A percentile compares a stretch with the other conserved stretches of the same genome.
phyloP scores from a whole-genome alignment of 306 rosid genomes.

The Pterocarpus santalinus region DNA sequence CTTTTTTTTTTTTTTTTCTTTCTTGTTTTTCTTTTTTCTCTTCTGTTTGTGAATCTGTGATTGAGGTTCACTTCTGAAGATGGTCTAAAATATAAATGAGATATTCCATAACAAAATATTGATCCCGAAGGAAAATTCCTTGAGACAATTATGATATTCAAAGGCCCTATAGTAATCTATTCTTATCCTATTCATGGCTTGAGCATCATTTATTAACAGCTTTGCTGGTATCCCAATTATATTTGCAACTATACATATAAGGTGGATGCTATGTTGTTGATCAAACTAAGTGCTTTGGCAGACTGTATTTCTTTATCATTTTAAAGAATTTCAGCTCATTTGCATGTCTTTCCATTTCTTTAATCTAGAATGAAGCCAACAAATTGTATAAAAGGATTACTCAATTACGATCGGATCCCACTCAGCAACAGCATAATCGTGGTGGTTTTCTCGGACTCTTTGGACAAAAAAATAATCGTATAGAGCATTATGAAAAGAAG shows the following conservation, averaged over 20 bases:
- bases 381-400: slow-evolving; percentile 56
- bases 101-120: too few species aligned
- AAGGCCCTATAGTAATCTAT: background rate
- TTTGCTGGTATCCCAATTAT: slow-evolving; percentile 28
- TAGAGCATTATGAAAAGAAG: slow-evolving; percentile 71
- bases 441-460: slow-evolving; percentile 65
- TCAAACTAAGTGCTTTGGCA: slow-evolving; percentile 4
- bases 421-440: slow-evolving; percentile 44
- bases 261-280: slow-evolving; percentile 40
- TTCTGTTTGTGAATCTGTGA: too few species aligned
- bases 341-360: slow-evolving; percentile 42
- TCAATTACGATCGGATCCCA: slow-evolving; percentile 62
- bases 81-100: too few species aligned
- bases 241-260: slow-evolving; percentile 27
- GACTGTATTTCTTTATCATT: slow-evolving; percentile 17
- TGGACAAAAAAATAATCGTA: slow-evolving; percentile 59
- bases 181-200: slow-evolving; percentile 1
- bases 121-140: background rate
- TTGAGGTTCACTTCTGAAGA: too few species aligned
- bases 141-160: slow-evolving; percentile 6
- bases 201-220: slow-evolving; percentile 29
- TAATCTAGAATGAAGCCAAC: slow-evolving; percentile 68
- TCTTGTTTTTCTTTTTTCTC: background rate
- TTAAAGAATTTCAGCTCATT: slow-evolving; percentile 32
- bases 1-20: background rate